A percentile compares a stretch with the other conserved stretches of the same genome.
These are phyloP conservation scores for Neofusicoccum cordaticola DNA, from an alignment of 2,329 filamentous ascomycete genomes.

Conservation along the genomic window DNA sequence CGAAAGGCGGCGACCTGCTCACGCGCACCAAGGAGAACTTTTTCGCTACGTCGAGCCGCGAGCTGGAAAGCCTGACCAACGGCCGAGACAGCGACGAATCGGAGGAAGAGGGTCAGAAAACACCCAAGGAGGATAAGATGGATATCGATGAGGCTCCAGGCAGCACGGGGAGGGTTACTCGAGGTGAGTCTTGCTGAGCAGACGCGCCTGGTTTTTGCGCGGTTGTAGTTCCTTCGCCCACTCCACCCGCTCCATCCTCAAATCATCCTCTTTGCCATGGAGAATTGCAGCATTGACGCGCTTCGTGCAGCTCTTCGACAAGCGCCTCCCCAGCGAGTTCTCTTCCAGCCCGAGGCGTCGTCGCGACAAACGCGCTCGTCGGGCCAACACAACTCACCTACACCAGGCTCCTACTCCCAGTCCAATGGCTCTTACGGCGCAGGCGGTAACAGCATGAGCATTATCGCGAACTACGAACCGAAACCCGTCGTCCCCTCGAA, in stretches of 20 bases:
- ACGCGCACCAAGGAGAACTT: constrained; percentile 78
- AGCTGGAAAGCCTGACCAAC: constrained; percentile 48
- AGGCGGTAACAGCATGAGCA: constrained; percentile 24
- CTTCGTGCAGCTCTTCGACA: constrained; percentile 62
- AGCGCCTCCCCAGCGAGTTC: constrained; percentile 78
- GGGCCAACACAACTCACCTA: constrained; percentile 41
- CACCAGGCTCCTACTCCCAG: constrained; percentile 31
- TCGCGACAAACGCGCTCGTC: constrained; percentile 62
- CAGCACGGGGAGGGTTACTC: constrained; percentile 34
- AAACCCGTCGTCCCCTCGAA: constrained; percentile 60
- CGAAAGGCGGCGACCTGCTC: constrained; percentile 77
- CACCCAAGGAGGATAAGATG: constrained; percentile 52
- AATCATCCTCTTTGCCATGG: neutral
- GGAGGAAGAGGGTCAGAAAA: constrained; percentile 42
- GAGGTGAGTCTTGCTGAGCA: constrained; percentile 27
- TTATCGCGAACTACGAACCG: constrained; percentile 66
- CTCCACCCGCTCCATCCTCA: neutral
- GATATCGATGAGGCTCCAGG: constrained; percentile 50
- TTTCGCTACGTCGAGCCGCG: constrained; percentile 48
- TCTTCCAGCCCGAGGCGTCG: constrained; percentile 78
- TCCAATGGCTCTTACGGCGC: constrained; percentile 36
- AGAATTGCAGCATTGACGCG: neutral
- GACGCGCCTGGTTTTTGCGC: neutral
- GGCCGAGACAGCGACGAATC: constrained; percentile 53
- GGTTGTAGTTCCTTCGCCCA: neutral